Evolutionary conservation across 2,329 filamentous ascomycete species (phyloP).

Genomic region (Nigrospora oryzae): DNA sequence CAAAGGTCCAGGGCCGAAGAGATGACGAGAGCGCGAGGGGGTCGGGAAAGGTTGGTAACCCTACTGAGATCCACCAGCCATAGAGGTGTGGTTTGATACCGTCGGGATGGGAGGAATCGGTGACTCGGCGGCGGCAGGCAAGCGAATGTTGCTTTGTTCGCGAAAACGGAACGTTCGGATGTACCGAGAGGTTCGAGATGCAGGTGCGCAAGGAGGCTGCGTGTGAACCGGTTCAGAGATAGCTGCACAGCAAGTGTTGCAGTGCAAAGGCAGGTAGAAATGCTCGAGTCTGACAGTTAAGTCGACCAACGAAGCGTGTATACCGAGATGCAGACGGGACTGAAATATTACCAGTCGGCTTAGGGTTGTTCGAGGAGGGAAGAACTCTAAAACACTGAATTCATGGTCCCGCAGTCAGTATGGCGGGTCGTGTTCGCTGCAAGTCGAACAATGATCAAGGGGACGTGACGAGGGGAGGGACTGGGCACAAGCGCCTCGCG

Average conservation of each 20-base stretch:
- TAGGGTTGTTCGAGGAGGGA: slow-evolving; percentile 2
- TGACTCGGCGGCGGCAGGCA: no score
- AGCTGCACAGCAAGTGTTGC: not conserved
- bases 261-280: slow-evolving; percentile 8
- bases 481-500: no score
- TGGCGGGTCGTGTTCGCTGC: not conserved
- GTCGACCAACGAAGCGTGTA: not conserved
- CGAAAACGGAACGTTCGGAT: no score
- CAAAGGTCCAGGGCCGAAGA: slow-evolving; percentile 27
- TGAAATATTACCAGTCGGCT: slow-evolving; percentile 1
- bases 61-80: slow-evolving; percentile 29
- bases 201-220: no score
- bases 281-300: slow-evolving; percentile 2
- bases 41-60: slow-evolving; percentile 15
- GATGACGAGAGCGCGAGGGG: slow-evolving; percentile 13
- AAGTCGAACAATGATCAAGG: no score
- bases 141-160: no score
- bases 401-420: slow-evolving; percentile 4
- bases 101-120: not conserved
- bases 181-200: no score
- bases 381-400: slow-evolving; percentile 5
- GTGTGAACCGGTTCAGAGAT: no score
- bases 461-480: no score
- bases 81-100: slow-evolving; percentile 13
- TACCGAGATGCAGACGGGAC: not conserved